These are phyloP conservation scores for Trichoderma semiorbis DNA, from an alignment of 2,329 filamentous ascomycete species.

Conservation along the genomic window DNA sequence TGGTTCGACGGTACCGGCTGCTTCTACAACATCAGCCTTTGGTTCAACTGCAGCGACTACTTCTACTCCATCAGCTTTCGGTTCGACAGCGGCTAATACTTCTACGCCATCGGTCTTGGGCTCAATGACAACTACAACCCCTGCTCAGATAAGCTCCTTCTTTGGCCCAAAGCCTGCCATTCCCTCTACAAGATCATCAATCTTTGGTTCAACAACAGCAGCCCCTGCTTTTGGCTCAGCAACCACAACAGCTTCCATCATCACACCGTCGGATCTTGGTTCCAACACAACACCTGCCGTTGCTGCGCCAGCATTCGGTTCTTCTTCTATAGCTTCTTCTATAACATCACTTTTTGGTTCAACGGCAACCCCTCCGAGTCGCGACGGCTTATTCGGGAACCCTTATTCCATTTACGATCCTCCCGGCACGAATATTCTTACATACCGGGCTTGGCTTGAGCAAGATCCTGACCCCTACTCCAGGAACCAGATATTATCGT, in stretches of 20 bases:
- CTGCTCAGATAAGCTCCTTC: not conserved
- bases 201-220: not conserved
- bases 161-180: not conserved
- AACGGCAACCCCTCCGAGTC: not conserved
- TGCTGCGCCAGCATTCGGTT: not conserved
- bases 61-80: not conserved
- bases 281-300: not conserved
- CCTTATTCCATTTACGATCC: not conserved
- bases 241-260: not conserved
- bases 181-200: too few species aligned
- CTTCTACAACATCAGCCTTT: not conserved
- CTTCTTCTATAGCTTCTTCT: not conserved
- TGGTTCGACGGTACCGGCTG: not conserved
- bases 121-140: not conserved
- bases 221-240: not conserved
- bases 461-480: accelerated
- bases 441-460: not conserved
- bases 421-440: not conserved
- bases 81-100: not conserved
- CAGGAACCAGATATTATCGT: not conserved
- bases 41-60: not conserved
- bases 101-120: not conserved
- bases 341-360: not conserved
- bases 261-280: not conserved
- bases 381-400: not conserved